Base-by-base conservation (phyloP, 306 rosid species). In the Medicago truncatula region DNA sequence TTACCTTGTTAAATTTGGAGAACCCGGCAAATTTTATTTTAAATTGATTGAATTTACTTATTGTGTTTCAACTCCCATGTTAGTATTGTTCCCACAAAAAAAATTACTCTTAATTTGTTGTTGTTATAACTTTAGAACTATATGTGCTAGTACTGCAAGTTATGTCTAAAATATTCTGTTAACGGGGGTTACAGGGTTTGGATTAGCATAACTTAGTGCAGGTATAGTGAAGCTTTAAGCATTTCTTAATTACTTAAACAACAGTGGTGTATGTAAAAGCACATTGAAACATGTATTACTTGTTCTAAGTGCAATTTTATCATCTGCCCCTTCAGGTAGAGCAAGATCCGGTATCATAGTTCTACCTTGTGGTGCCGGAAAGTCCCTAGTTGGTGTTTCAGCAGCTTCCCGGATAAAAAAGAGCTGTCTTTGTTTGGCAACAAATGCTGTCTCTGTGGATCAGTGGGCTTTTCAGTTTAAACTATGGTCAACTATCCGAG, bases 391-490 rank as follows among this genome's bases (percentile, higher is more conserved):
- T 69, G 98, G 98, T 62, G 98, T 94, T 81, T 94, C 98, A 85
- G 98, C 98, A 28, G 98, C 98, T 73, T 86, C 86, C 77, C 89
- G 96, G 80, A 88, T 94, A 60, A 92, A 86, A 78, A 91, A 94
- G 84, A 94, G 98, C 80, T 94, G 97, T 70, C 96, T 94, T 74
- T 94, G 98, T 89, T 84, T 94, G 78, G 98, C 98, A 78, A 94
- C 98, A 56, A 94, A 94, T 87, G 96, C 96, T 76, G 98, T 94
- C 59, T 94, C 98, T 31, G 97, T 94, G 57, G 98, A 94, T 86
- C 98, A 94, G 80, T 94, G 98, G 98, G 97, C 98, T 67, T 94
- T 94, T 79, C 97, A 94, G 89, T 91, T 94, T 80, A 90, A 89
- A 82, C 87, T 94, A 46, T 94, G 98, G 98, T 94, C 98, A 79